Evolutionary conservation across 352 stramenopile genomes (phyloP).

Genomic region (Aphanomyces stellatus): DNA sequence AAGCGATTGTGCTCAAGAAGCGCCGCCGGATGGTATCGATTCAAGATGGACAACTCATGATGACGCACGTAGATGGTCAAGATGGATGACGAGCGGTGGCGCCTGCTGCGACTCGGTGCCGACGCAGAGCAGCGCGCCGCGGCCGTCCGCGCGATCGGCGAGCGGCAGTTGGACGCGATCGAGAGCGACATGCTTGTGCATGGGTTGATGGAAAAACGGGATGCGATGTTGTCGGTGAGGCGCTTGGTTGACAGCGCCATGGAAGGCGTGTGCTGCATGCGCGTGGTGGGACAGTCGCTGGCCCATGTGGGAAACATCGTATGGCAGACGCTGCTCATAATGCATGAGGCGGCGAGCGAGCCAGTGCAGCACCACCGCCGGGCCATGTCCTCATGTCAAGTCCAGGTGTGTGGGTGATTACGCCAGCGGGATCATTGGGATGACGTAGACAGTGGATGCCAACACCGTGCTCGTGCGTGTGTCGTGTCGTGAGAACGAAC

Average conservation of each 20-base stretch:
- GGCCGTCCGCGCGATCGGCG: background rate
- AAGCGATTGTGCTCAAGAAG: background rate
- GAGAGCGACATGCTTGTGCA: background rate
- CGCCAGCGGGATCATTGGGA: too few species aligned
- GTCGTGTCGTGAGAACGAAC: background rate
- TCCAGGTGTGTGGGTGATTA: background rate
- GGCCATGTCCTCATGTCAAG: background rate
- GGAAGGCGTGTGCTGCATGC: background rate
- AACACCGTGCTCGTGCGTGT: background rate
- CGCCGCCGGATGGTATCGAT: background rate
- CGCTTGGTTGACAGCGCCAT: background rate
- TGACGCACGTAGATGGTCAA: background rate
- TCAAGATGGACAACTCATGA: background rate
- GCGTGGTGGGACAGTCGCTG: background rate
- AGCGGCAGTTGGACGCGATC: background rate
- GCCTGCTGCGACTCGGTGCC: background rate
- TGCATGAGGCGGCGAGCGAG: background rate
- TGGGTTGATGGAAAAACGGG: background rate
- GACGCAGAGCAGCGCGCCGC: background rate
- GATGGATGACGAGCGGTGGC: background rate
- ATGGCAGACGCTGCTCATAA: background rate
- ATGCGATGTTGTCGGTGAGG: background rate
- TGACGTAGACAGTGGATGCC: background rate
- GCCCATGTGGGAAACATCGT: background rate
- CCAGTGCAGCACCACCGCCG: background rate